Evolutionary conservation across 1,284 basidiomycete species (phyloP).

Genomic region (Melanopsichium pennsylvanicum): DNA sequence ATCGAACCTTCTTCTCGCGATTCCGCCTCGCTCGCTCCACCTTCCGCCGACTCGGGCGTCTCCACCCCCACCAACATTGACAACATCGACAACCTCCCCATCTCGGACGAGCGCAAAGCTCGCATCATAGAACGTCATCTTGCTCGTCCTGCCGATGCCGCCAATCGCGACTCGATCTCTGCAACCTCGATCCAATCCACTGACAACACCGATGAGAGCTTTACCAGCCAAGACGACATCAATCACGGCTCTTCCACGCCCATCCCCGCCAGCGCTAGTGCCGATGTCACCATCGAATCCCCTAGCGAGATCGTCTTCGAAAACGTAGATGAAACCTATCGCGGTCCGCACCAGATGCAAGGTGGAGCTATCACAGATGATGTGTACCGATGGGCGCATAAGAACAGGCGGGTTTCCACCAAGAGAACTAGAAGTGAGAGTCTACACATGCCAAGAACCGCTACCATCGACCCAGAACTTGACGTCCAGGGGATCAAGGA

Average conservation of each 20-base stretch:
- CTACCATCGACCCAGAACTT: constrained; percentile 56
- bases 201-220: constrained; percentile 27
- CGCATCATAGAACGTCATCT: constrained; percentile 56
- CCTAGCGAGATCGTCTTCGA: constrained; percentile 21
- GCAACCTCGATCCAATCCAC: constrained; percentile 29
- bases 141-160: constrained; percentile 29
- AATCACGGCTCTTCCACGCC: constrained; percentile 17
- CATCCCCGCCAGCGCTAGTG: constrained; percentile 1
- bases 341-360: constrained; percentile 59
- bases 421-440: constrained; percentile 56
- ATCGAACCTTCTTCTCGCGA: constrained; percentile 41
- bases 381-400: constrained; percentile 64
- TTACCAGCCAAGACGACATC: constrained; percentile 7
- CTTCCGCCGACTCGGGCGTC: constrained; percentile 34
- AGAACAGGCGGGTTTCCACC: constrained; percentile 49
- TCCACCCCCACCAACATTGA: constrained; percentile 47
- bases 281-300: constrained; percentile 9
- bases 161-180: constrained; percentile 42
- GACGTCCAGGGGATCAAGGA: constrained; percentile 58
- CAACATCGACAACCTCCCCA: constrained; percentile 54
- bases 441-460: constrained; percentile 58
- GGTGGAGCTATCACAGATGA: constrained; percentile 65
- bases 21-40: constrained; percentile 34
- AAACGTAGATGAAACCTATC: constrained; percentile 50
- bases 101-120: constrained; percentile 58